Evolutionary conservation across 2,329 filamentous ascomycete genomes (phyloP), one percentile per base, ranked within the genome.

Genomic region (Alternaria sp.): DNA sequence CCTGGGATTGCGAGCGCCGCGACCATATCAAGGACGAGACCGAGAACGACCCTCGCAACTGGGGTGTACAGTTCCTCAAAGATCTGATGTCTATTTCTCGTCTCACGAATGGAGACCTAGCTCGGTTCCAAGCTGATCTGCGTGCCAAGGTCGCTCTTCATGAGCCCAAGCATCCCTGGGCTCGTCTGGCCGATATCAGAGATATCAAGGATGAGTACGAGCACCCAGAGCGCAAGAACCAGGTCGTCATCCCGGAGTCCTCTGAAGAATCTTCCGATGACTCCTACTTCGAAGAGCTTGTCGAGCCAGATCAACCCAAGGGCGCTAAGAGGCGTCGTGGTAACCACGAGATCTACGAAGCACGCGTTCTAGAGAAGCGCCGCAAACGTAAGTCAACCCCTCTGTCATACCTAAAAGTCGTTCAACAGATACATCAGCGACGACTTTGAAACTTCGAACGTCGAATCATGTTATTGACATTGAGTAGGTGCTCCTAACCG

Each of bases 21-120:
- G 75, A 78, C 17, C 75, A 78, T 59, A 77, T 78, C 68, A 74
- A 72, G 50, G 65, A 71, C 54, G 30, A 77, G 61, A 70, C 75
- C 0, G 77, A 79, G 61, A 71, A 77, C 28, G 75, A 79, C 46
- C 70, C 75, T 6, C 75, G 77, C 43, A 77, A 79, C 58, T 78
- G 77, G 77, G 77, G 76, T 15, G 74, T 78, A 13, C 75, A 78
- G 57, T 77, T 79, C n/a, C 72, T 79, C 54, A 77, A 76, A 54
- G 72, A 76, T 19, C 66, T 78, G 17, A 69, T 71, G 56, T 65
- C 73, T 11, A 77, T 78, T n/a, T 71, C 74, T 8, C 74, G 73
- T 44, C 63, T 77, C 46, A 75, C 70, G 40, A 67, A 65, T 4
- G 71, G 70, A 2, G 64, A 77, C 9, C 67, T 79, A 15, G 59